A percentile compares a stretch with the other conserved stretches of the same genome.
Evolutionary conservation across 2,329 filamentous ascomycete species (phyloP).

Genomic region (Trichophyton rubrum): DNA sequence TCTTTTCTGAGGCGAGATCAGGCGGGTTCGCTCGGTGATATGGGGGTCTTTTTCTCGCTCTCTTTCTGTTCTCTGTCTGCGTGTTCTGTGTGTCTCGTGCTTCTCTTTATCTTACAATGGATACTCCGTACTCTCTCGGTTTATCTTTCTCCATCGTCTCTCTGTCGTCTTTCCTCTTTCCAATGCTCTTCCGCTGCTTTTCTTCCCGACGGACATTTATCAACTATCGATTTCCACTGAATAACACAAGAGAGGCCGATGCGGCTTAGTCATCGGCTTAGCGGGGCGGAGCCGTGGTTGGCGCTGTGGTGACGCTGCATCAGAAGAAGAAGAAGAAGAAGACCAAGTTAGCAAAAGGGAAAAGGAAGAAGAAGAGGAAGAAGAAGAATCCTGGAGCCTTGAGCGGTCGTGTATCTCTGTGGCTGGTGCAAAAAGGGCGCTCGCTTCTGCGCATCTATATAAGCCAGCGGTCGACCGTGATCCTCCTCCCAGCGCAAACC

Average conservation of each 20-base stretch:
- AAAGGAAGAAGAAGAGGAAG: not conserved
- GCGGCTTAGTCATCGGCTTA: too few species aligned
- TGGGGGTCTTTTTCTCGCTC: not conserved
- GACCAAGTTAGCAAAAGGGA: too few species aligned
- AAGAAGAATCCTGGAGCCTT: not conserved
- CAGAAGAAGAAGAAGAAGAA: too few species aligned
- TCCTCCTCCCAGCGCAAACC: not conserved
- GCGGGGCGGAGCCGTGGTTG: too few species aligned
- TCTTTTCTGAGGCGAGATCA: not conserved
- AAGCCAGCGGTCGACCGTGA: not conserved
- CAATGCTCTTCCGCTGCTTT: not conserved
- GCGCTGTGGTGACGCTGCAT: too few species aligned
- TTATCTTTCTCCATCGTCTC: not conserved
- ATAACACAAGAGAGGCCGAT: too few species aligned
- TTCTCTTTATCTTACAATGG: too few species aligned
- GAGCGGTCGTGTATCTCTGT: not conserved
- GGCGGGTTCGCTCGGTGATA: not conserved
- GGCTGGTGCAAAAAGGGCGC: not conserved
- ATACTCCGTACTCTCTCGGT: not conserved
- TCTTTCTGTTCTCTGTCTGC: not conserved
- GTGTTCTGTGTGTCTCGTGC: too few species aligned
- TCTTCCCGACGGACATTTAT: not conserved
- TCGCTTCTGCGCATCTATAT: not conserved
- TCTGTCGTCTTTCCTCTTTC: not conserved
- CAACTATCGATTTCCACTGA: not conserved